These are phyloP conservation scores for Talaromyces islandicus DNA, from an alignment of 2,329 filamentous ascomycete genomes.

Conservation along the genomic window DNA sequence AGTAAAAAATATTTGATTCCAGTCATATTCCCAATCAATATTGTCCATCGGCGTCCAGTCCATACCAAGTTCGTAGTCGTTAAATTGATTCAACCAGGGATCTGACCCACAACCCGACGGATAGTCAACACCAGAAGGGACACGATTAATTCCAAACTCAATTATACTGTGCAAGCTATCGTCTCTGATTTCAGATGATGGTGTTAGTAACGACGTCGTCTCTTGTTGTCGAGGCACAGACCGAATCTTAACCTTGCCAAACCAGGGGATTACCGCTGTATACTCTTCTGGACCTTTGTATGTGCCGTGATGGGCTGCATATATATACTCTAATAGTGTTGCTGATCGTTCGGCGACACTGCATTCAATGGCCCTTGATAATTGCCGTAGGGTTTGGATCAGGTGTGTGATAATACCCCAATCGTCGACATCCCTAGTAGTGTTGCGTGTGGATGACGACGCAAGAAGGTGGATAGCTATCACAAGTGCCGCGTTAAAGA, in stretches of 20 bases:
- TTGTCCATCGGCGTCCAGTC: neutral
- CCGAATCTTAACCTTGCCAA: neutral
- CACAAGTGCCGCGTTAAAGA: neutral
- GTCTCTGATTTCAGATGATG: neutral
- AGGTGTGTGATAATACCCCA: neutral
- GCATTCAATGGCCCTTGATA: neutral
- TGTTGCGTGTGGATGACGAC: neutral
- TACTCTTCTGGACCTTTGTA: neutral
- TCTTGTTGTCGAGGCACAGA: neutral
- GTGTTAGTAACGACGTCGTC: neutral
- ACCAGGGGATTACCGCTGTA: neutral
- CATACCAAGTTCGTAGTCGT: neutral
- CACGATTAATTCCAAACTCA: neutral
- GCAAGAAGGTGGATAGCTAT: neutral
- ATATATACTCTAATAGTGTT: neutral
- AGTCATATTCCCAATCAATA: neutral
- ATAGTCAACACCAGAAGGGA: neutral
- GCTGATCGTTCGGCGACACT: neutral
- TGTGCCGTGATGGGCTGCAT: neutral
- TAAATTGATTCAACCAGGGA: neutral
- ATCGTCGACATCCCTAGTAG: neutral
- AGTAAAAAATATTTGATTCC: neutral
- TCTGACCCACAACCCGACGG: neutral
- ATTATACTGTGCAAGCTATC: neutral
- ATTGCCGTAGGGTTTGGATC: neutral